Evolutionary conservation across 2,329 filamentous ascomycete genomes (phyloP).

Genomic region (Colletotrichum sp.): DNA sequence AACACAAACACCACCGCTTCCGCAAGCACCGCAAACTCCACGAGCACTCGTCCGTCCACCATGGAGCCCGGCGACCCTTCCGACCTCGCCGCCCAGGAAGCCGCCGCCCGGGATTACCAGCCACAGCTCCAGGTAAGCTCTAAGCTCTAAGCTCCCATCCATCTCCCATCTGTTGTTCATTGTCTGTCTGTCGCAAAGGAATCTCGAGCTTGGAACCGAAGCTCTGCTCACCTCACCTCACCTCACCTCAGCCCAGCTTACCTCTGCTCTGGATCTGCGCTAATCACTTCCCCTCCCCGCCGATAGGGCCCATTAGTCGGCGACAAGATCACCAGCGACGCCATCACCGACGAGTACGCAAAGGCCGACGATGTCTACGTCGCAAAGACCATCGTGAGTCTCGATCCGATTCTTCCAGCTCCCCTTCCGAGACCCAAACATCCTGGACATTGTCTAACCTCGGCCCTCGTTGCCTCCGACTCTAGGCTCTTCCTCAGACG

Average conservation of each 20-base stretch:
- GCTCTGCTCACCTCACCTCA: neutral
- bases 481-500: constrained; percentile 77
- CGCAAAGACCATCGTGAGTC: constrained; percentile 82
- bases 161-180: neutral
- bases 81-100: constrained; percentile 64
- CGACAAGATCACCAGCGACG: constrained; percentile 75
- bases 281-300: neutral
- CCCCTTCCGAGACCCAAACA: constrained; percentile 11
- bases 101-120: constrained; percentile 63
- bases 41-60: constrained; percentile 26
- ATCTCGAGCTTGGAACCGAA: neutral
- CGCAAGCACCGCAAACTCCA: constrained; percentile 39
- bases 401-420: neutral
- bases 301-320: constrained; percentile 82
- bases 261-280: neutral
- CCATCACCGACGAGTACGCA: constrained; percentile 85
- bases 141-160: constrained; percentile 30
- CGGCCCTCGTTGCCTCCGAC: neutral
- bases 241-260: neutral
- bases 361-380: constrained; percentile 85
- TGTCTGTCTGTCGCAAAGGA: neutral
- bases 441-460: neutral
- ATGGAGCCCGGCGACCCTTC: constrained; percentile 30
- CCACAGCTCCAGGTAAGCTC: constrained; percentile 57
- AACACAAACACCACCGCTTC: neutral